Conservation (phyloP, 208 protist species). For the Acanthamoeba triangularis region DNA sequence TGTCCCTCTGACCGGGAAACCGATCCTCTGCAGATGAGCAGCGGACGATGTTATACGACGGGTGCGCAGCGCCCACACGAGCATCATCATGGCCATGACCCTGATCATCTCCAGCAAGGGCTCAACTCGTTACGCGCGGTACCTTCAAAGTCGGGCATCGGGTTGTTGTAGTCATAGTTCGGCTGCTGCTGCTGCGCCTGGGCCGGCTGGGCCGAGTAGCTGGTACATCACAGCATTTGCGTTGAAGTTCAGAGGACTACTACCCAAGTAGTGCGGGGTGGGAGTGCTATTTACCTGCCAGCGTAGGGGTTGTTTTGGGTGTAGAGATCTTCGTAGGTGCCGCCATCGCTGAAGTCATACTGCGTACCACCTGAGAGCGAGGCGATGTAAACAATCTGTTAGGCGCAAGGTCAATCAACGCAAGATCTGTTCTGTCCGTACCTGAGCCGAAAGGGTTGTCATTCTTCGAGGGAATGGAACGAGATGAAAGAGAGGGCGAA, state of each 20-base stretch:
- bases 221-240: background rate
- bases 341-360: slow-evolving; percentile 32
- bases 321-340: slow-evolving; percentile 48
- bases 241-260: background rate
- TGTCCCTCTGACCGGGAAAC: slow-evolving; percentile 3
- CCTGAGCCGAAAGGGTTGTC: background rate
- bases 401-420: no score
- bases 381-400: background rate
- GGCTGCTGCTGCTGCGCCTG: background rate
- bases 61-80: background rate
- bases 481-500: no score
- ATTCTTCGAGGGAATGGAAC: background rate
- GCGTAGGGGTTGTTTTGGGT: slow-evolving; percentile 47
- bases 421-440: no score
- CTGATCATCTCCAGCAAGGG: no score
- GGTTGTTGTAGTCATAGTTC: slow-evolving; percentile 48
- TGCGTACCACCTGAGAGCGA: background rate
- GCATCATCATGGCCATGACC: no score
- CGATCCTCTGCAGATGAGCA: background rate
- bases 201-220: background rate
- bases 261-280: no score
- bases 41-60: background rate
- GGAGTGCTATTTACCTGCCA: no score
- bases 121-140: background rate
- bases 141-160: slow-evolving; percentile 42